These are phyloP conservation scores for Aphanomyces invadans DNA, from an alignment of 352 stramenopile species.

Conservation along the genomic window DNA sequence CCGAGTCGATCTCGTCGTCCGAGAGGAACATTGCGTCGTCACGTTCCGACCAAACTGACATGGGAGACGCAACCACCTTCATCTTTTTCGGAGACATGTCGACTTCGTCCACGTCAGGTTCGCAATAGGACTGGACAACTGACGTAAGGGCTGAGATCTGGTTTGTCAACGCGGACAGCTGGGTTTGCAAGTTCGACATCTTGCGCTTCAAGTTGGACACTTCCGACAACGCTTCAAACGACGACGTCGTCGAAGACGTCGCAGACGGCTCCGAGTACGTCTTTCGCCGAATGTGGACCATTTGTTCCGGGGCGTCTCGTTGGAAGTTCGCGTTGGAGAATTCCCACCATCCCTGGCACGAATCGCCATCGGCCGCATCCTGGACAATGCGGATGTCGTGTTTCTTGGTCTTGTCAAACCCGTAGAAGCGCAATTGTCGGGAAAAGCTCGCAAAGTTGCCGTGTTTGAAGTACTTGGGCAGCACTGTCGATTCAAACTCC, in stretches of 20 bases:
- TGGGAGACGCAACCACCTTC: neutral
- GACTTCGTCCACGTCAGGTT: neutral
- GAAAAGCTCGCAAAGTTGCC: slow-evolving; percentile 82
- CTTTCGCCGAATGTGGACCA: slow-evolving; percentile 20
- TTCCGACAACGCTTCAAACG: slow-evolving; percentile 4
- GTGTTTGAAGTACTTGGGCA: slow-evolving; percentile 85
- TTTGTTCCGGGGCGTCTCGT: slow-evolving; percentile 16
- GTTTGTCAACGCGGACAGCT: slow-evolving; percentile 21
- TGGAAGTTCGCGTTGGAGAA: slow-evolving; percentile 16
- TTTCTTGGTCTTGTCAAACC: slow-evolving; percentile 27
- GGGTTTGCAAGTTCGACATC: slow-evolving; percentile 15
- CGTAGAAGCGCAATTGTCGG: no score
- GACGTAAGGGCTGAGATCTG: slow-evolving; percentile 12
- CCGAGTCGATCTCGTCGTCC: neutral
- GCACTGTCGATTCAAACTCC: slow-evolving; percentile 43
- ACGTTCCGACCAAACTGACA: neutral
- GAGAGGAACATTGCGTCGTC: neutral
- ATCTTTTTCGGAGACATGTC: neutral
- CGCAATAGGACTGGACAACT: slow-evolving; percentile 15
- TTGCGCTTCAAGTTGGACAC: slow-evolving; percentile 11
- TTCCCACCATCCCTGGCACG: slow-evolving; percentile 9
- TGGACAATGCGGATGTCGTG: slow-evolving; percentile 11
- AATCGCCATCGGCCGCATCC: neutral
- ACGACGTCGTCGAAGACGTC: neutral
- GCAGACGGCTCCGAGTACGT: slow-evolving; percentile 6